Base-by-base conservation (phyloP, 2,329 filamentous ascomycete species). In the Claviceps arundinis region DNA sequence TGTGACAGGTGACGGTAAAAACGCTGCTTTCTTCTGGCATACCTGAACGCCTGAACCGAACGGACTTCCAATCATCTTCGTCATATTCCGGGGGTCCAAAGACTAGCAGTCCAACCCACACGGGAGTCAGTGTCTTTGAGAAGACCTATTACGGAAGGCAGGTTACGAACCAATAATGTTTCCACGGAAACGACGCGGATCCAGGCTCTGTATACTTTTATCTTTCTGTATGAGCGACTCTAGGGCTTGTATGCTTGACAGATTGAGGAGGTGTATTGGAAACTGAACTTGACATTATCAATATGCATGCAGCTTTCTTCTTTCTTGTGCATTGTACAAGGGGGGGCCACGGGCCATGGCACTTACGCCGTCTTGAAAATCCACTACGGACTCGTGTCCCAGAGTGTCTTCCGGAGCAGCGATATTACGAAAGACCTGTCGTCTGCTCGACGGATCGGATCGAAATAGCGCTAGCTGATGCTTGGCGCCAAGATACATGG, bases 281-380 rank as follows among this genome's bases (percentile, higher is more conserved):
- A 85, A 88, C 78, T 84, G 41, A 7, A 43, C 26, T 38, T 14
- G 26, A 26, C 41, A 45, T 45, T 44, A 30, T 30, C 4, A 19
- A 22, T 37, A 40, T 6, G 17, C 4, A n/a, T 51, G 24, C n/a
- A 19, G 9, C 16, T 19, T 19, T 19, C 2, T 22, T 13, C 17
- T 43, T 40, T 7, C 9, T 16, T 42, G n/a, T 19, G 4, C 49
- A 16, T 46, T 9, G n/a, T 34, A 14, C n/a, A 7, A 47, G 9
- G 24, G 26, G 13, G 19, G 19, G 19, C 3, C 13, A 2, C 22
- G 24, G 4, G 42, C n/a, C 26, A 19, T 16, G 9, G 26, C 19
- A 68, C 79, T 66, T 70, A 85, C 82, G 45, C 80, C 80, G 63
- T 89, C 85, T 55, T 84, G 80, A 62, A 87, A 87, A 48, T 81